Evolutionary conservation across 2,329 filamentous ascomycete species (phyloP).

Genomic region (Magnaporthiopsis poae): DNA sequence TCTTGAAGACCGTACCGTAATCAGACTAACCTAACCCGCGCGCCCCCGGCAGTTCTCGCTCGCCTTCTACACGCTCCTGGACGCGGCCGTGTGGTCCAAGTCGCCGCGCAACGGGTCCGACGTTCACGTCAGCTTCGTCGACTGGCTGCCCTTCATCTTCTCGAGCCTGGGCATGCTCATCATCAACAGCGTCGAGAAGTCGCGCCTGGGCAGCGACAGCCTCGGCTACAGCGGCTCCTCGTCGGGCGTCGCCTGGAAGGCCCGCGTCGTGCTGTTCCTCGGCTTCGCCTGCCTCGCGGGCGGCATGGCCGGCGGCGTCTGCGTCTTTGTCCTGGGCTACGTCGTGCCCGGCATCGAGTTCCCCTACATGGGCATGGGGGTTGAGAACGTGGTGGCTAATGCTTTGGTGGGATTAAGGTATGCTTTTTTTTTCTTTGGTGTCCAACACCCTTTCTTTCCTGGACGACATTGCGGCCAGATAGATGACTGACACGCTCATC

Average conservation of each 20-base stretch:
- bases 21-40: too few relatives aligned
- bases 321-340: slow-evolving; percentile 57
- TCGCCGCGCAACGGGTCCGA: slow-evolving; percentile 48
- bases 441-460: too few relatives aligned
- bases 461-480: not conserved
- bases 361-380: slow-evolving; percentile 54
- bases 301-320: slow-evolving; percentile 60
- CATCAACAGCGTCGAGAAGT: slow-evolving; percentile 61
- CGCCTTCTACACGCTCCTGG: slow-evolving; percentile 60
- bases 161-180: slow-evolving; percentile 59
- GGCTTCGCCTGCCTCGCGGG: slow-evolving; percentile 57
- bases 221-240: slow-evolving; percentile 40
- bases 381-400: slow-evolving; percentile 58
- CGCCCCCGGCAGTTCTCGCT: slow-evolving; percentile 46
- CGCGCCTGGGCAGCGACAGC: slow-evolving; percentile 49
- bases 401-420: slow-evolving; percentile 52
- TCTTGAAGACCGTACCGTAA: too few relatives aligned
- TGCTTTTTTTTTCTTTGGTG: slow-evolving; percentile 16
- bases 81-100: slow-evolving; percentile 58
- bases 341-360: slow-evolving; percentile 46
- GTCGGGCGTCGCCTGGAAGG: slow-evolving; percentile 58
- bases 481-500: slow-evolving; percentile 4
- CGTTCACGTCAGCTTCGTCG: slow-evolving; percentile 56
- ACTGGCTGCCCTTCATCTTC: slow-evolving; percentile 62
- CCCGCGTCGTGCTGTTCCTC: slow-evolving; percentile 56